phyloP scores from a whole-genome alignment of 2,329 filamentous ascomycete species.

The Ambrosiella cleistominuta region DNA sequence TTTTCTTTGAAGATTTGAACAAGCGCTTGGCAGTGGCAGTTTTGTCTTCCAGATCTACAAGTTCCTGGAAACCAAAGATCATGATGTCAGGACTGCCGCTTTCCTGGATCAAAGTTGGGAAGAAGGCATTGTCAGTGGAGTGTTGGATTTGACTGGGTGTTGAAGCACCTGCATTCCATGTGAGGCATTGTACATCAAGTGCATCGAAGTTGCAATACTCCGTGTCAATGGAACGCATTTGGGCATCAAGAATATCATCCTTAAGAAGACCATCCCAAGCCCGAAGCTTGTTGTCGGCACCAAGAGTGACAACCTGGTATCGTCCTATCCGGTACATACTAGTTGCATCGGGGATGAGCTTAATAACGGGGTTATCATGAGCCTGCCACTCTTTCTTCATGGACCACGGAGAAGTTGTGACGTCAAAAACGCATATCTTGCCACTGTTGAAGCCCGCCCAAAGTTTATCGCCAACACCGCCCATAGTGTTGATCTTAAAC shows the following conservation, averaged over 20 bases:
- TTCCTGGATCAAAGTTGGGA: conserved; percentile 60
- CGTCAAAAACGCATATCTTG: conserved; percentile 85
- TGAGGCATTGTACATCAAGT: conserved; percentile 63
- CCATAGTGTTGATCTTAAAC: conserved; percentile 84
- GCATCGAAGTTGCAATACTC: conserved; percentile 78
- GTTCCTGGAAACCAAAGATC: conserved; percentile 91
- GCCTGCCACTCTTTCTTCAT: conserved; percentile 91
- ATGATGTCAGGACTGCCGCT: conserved; percentile 72
- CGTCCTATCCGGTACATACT: conserved; percentile 74
- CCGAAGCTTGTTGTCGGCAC: conserved; percentile 68
- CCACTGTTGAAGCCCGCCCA: conserved; percentile 95
- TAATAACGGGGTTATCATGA: conserved; percentile 66
- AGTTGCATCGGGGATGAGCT: conserved; percentile 59
- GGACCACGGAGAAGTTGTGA: conserved; percentile 62
- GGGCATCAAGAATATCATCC: conserved; percentile 82
- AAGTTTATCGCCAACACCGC: conserved; percentile 61
- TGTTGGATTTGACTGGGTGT: conserved; percentile 71
- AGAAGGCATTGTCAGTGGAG: conserved; percentile 57
- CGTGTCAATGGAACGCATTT: conserved; percentile 69
- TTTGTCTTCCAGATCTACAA: conserved; percentile 97
- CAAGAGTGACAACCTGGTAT: conserved; percentile 69
- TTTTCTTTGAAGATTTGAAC: conserved; percentile 58
- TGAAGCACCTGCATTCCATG: conserved; percentile 94
- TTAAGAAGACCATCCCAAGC: conserved; percentile 86
- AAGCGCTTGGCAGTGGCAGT: conserved; percentile 75